Base-by-base conservation (phyloP, 1,139 yeast genomes). In the Nadsonia starkeyi-henricii region DNA sequence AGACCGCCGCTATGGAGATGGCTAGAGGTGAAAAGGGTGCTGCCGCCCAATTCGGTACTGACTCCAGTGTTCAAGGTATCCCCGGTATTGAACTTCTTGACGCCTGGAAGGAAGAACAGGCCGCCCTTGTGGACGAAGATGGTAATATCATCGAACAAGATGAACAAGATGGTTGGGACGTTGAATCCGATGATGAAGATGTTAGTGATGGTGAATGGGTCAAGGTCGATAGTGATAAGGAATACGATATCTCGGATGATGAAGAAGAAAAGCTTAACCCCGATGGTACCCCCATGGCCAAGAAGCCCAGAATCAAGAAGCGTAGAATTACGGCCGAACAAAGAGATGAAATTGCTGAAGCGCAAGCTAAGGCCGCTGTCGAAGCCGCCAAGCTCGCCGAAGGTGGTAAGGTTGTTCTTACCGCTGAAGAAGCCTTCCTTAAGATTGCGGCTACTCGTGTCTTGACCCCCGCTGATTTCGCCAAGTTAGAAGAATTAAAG, bases 401-500 rank as follows among this genome's bases (percentile, higher is more conserved):
- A 33, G 15, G 17, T 33, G 47, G 41, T 33, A 23, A 15, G n/a
- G 5, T 42, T 8, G 55, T 56, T 44, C 66, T 68, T 1, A 76
- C 71, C 53, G 71, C 75, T 12, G 74, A 70, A 15, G 73, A 65
- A 46, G 71, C 49, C 55, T 62, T 49, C 60, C 58, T 51, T 69
- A 62, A 49, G 64, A 61, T 54, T 57, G 80, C 93, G 42, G 71
- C 89, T 2, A 71, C 81, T 18, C 77, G 86, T 56, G 84, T 91
- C 53, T 74, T 91, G 57, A 91, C 98, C 0, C 98, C 98, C 21
- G 97, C 97, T 0, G 98, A 91, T 70, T 91, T 89, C 64, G 95
- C 95, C 56, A 89, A 89, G 66, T 73, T 91, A 57, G 93, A 88
- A 59, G 96, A 91, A 64, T 75, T 91, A 58, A 77, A 80, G 60